Conservation (phyloP, 306 rosid genomes). For the Canavalia ensiformis region DNA sequence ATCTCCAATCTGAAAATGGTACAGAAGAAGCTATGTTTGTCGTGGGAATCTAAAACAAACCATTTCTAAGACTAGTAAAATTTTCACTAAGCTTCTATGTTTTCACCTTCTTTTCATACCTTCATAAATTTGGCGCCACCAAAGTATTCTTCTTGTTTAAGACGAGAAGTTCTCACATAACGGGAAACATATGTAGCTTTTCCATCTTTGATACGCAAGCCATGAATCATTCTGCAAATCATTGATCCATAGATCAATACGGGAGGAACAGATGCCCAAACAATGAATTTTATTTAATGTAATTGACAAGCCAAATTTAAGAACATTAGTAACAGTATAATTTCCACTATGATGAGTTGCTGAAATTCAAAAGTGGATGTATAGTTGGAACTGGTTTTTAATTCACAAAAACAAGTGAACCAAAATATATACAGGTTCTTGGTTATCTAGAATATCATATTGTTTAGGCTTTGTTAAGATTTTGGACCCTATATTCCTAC, state of each 20-base stretch:
- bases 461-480: neutral
- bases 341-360: constrained; percentile 6
- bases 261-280: constrained; percentile 22
- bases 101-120: constrained; percentile 54
- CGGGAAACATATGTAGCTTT: constrained; percentile 92
- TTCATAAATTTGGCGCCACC: constrained; percentile 90
- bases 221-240: constrained; percentile 90
- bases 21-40: constrained; percentile 27
- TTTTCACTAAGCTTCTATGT: constrained; percentile 30
- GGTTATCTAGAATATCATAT: neutral
- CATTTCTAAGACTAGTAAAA: constrained; percentile 15
- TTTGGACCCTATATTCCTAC: neutral
- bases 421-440: neutral
- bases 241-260: constrained; percentile 33
- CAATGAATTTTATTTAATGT: constrained; percentile 16
- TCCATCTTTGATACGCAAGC: constrained; percentile 94
- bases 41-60: constrained; percentile 35
- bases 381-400: constrained; percentile 12
- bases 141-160: constrained; percentile 91
- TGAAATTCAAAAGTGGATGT: constrained; percentile 23
- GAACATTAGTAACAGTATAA: constrained; percentile 17
- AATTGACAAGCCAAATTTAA: neutral
- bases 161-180: constrained; percentile 80
- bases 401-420: constrained; percentile 28
- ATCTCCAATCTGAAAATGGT: constrained; percentile 81